phyloP scores from a whole-genome alignment of 176 grass and related monocot species.

The Cenchrus americanus region DNA sequence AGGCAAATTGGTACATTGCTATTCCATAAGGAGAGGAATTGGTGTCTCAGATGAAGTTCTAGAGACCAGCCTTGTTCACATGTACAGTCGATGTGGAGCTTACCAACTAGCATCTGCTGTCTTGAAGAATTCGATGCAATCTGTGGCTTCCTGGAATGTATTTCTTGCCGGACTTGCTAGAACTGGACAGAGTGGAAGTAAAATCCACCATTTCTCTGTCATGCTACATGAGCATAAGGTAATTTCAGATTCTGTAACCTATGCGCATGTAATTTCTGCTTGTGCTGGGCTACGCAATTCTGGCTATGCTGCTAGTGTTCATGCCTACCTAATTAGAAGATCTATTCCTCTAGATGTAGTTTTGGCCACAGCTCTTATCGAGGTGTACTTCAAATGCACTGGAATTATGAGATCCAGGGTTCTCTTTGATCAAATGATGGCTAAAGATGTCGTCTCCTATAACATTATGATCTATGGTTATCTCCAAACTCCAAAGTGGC shows the following conservation, averaged over 20 bases:
- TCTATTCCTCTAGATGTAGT: slow-evolving; percentile 54
- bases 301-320: slow-evolving; percentile 47
- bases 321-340: slow-evolving; percentile 67
- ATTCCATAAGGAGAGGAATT: slow-evolving; percentile 61
- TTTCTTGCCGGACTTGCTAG: slow-evolving; percentile 50
- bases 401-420: slow-evolving; percentile 41
- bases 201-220: slow-evolving; percentile 49
- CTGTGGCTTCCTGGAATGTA: slow-evolving; percentile 62
- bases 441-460: slow-evolving; percentile 60
- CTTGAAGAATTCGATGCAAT: slow-evolving; percentile 42
- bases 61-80: slow-evolving; percentile 54
- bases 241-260: slow-evolving; percentile 57
- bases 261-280: slow-evolving; percentile 63
- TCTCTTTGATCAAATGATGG: slow-evolving; percentile 54
- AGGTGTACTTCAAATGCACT: slow-evolving; percentile 56
- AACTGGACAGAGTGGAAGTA: slow-evolving; percentile 33
- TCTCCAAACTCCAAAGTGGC: slow-evolving; percentile 56
- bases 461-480: slow-evolving; percentile 62
- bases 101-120: slow-evolving; percentile 38
- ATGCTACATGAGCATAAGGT: slow-evolving; percentile 56
- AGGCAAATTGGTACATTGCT: slow-evolving; percentile 59
- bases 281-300: slow-evolving; percentile 49
- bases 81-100: slow-evolving; percentile 58
- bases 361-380: slow-evolving; percentile 65
- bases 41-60: slow-evolving; percentile 60